phyloP scores from a whole-genome alignment of 2,329 filamentous ascomycete genomes.

The Diplocarpon mali region DNA sequence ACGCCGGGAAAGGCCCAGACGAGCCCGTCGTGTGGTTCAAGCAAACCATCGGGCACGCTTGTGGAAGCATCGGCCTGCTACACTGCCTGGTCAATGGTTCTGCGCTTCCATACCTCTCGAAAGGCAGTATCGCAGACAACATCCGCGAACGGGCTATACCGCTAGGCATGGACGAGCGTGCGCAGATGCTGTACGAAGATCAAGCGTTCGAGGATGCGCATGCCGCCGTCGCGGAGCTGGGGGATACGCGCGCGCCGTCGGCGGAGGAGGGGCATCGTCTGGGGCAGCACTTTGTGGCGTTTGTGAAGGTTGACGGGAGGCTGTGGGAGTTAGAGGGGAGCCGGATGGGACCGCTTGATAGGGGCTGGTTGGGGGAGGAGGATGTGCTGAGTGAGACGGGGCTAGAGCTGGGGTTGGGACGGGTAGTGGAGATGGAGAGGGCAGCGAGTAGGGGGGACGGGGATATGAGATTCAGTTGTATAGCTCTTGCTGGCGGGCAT shows the following conservation, averaged over 20 bases:
- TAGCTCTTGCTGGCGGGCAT: constrained; percentile 16
- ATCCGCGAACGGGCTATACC: constrained; percentile 48
- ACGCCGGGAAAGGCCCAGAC: constrained; percentile 52
- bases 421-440: constrained; percentile 25
- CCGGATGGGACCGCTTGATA: constrained; percentile 53
- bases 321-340: constrained; percentile 62
- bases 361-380: constrained; percentile 47
- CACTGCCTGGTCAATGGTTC: constrained; percentile 74
- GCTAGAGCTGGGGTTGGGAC: constrained; percentile 48
- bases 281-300: constrained; percentile 95
- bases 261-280: constrained; percentile 57
- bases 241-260: constrained; percentile 66
- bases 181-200: constrained; percentile 67
- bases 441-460: constrained; percentile 16
- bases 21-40: constrained; percentile 89
- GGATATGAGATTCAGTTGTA: constrained; percentile 25
- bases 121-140: constrained; percentile 27
- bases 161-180: constrained; percentile 53
- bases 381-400: constrained; percentile 69
- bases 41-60: constrained; percentile 90
- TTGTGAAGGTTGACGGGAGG: constrained; percentile 63
- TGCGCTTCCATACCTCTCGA: constrained; percentile 43
- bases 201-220: constrained; percentile 68
- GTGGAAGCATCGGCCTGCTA: constrained; percentile 78
- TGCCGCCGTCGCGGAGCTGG: constrained; percentile 60